These are phyloP conservation scores for Dryas octopetala DNA, from an alignment of 306 rosid genomes.

Conservation along the genomic window DNA sequence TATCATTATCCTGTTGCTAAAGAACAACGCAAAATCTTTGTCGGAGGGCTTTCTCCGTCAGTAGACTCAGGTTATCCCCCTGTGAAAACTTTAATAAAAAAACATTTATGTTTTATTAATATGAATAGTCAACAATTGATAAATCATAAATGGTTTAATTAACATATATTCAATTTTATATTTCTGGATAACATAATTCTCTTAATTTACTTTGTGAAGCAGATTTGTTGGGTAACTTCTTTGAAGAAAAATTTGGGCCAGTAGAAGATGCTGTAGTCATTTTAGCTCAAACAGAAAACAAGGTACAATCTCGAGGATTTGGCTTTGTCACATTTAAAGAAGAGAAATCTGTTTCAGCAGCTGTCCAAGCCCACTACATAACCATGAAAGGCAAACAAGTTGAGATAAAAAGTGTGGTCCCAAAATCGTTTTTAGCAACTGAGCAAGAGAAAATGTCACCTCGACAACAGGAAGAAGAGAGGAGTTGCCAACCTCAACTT, in stretches of 20 bases:
- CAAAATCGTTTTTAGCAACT: constrained; percentile 16
- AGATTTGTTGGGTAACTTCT: constrained; percentile 33
- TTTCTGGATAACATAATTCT: neutral
- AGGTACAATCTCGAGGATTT: constrained; percentile 38
- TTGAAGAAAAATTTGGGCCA: constrained; percentile 40
- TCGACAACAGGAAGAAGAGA: constrained; percentile 7
- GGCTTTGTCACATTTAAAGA: constrained; percentile 44
- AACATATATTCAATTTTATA: neutral
- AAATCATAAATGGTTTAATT: too few species aligned
- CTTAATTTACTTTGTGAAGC: constrained; percentile 6
- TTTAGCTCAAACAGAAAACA: constrained; percentile 23
- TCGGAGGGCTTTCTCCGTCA: constrained; percentile 40
- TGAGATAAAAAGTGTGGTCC: constrained; percentile 34
- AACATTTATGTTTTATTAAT: neutral
- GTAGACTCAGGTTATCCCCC: constrained; percentile 36
- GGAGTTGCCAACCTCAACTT: constrained; percentile 9
- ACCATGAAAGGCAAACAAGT: constrained; percentile 35
- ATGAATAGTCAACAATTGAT: neutral
- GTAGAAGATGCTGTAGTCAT: constrained; percentile 40
- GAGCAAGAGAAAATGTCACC: constrained; percentile 23
- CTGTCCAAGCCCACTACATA: constrained; percentile 32
- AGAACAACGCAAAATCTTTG: constrained; percentile 29
- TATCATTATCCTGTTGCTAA: constrained; percentile 3
- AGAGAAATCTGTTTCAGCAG: constrained; percentile 33
- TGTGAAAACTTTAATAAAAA: constrained; percentile 6